Conservation (phyloP, 1,139 yeast genomes). For the Suhomyces maxii region DNA sequence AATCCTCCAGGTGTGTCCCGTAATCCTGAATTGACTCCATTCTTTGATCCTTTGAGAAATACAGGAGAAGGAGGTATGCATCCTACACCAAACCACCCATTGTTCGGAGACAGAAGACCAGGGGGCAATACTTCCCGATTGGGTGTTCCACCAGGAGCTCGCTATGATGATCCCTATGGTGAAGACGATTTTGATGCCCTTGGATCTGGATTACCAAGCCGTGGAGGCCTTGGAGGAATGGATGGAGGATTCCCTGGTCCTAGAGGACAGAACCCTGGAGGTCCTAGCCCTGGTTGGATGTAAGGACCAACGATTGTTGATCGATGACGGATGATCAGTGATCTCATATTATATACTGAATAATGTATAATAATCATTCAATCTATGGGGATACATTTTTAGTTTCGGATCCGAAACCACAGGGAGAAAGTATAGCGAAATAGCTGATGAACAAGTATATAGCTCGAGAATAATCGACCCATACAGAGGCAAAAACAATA, state of each 20-base stretch:
- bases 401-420: no score
- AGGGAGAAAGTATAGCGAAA: no score
- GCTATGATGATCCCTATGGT: conserved; percentile 56
- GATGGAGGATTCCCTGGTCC: conserved; percentile 8
- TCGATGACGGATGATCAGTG: no score
- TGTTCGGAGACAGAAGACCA: conserved; percentile 35
- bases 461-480: not conserved
- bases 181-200: conserved; percentile 43
- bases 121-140: conserved; percentile 25
- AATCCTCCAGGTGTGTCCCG: conserved; percentile 49
- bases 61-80: conserved; percentile 52
- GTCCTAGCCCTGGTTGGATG: conserved; percentile 7
- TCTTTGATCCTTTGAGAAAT: conserved; percentile 32
- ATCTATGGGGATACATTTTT: no score
- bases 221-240: conserved; percentile 9
- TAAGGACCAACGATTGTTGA: not conserved
- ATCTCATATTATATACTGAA: no score
- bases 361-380: no score
- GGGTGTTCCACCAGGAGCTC: conserved; percentile 52
- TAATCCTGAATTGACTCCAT: conserved; percentile 45
- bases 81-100: conserved; percentile 51
- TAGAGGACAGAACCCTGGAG: conserved; percentile 3
- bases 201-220: conserved; percentile 49
- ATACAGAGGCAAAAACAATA: no score
- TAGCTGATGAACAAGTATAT: not conserved